Conservation (phyloP, 2,329 filamentous ascomycete genomes). For the Nemania sp. region DNA sequence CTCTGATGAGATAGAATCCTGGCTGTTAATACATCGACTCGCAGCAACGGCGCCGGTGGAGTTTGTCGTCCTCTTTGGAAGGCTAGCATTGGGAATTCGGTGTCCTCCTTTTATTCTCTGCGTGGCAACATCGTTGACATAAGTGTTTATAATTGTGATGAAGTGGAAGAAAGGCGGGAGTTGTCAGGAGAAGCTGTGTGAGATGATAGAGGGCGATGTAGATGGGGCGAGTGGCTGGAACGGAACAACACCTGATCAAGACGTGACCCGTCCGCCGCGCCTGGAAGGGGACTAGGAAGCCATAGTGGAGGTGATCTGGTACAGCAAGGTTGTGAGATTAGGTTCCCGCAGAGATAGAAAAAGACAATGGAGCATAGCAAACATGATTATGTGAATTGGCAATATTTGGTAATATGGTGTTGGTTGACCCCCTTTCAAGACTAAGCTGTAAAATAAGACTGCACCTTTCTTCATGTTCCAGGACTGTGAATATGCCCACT, state of each 20-base stretch:
- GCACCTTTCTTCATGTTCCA: no score
- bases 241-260: constrained; percentile 16
- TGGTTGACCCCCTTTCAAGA: no score
- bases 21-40: constrained; percentile 42
- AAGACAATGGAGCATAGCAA: constrained; percentile 32
- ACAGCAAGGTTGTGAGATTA: constrained; percentile 26
- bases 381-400: no score
- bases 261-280: constrained; percentile 22
- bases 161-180: not conserved
- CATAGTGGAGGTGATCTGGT: constrained; percentile 31
- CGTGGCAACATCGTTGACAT: constrained; percentile 33
- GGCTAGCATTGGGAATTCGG: constrained; percentile 40
- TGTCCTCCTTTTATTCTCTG: constrained; percentile 32
- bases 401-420: no score
- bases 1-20: constrained; percentile 41
- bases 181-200: constrained; percentile 6
- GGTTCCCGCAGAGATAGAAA: constrained; percentile 29
- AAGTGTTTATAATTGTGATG: constrained; percentile 37
- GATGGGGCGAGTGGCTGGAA: constrained; percentile 27
- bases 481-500: no score
- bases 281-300: constrained; percentile 20
- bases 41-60: constrained; percentile 41
- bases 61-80: constrained; percentile 32
- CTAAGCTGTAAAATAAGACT: no score
- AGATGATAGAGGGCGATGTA: constrained; percentile 20